Evolutionary conservation across 768 basidiomycete genomes (phyloP).

Genomic region (Collybia mongolica): DNA sequence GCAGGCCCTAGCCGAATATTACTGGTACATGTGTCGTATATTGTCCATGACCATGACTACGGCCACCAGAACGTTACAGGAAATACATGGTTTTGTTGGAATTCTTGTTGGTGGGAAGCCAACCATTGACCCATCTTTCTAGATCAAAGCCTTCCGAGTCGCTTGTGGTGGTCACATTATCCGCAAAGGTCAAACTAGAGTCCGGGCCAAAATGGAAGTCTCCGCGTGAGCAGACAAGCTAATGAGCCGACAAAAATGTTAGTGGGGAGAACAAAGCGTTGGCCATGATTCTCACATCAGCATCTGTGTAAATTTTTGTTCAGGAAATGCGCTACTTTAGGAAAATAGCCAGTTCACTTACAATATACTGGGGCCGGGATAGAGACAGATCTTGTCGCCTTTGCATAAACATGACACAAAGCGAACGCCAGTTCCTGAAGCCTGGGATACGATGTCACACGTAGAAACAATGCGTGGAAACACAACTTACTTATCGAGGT

Average conservation of each 20-base stretch:
- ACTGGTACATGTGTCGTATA: too few species aligned
- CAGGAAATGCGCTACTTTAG: neutral
- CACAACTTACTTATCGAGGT: constrained; percentile 17
- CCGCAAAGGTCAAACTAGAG: constrained; percentile 18
- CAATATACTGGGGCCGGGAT: too few species aligned
- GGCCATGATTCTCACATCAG: constrained; percentile 39
- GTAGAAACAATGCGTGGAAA: neutral
- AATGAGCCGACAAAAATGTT: constrained; percentile 4
- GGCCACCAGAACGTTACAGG: too few species aligned
- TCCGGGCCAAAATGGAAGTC: constrained; percentile 41
- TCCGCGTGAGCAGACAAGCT: constrained; percentile 53
- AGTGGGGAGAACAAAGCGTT: neutral
- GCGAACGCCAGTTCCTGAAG: too few species aligned
- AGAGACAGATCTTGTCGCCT: too few species aligned
- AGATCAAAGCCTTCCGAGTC: constrained; percentile 15
- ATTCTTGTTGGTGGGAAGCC: constrained; percentile 12
- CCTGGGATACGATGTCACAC: too few species aligned
- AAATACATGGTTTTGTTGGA: constrained; percentile 21
- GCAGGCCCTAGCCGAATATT: too few species aligned
- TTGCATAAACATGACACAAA: too few species aligned
- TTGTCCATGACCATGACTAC: too few species aligned
- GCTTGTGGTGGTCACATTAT: constrained; percentile 18
- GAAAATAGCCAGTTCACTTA: constrained; percentile 11
- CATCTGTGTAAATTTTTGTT: constrained; percentile 34
- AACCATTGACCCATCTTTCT: constrained; percentile 19